A percentile compares a stretch with the other conserved stretches of the same genome.
These are phyloP conservation scores for Penicillium griseofulvum DNA, from an alignment of 2,329 filamentous ascomycete species.

Conservation along the genomic window DNA sequence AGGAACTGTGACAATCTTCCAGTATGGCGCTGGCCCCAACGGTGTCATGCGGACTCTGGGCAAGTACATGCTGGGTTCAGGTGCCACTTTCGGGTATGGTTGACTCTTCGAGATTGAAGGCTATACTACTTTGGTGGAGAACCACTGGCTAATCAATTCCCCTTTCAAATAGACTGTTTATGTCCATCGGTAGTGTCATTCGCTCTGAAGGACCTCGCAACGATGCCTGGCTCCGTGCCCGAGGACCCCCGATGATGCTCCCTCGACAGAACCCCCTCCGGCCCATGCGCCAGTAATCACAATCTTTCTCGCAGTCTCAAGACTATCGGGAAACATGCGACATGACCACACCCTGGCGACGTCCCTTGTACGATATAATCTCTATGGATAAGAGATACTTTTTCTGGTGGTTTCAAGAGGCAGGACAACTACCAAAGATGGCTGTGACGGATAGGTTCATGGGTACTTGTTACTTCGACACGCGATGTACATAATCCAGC, in stretches of 20 bases:
- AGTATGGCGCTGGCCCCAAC: conserved; percentile 88
- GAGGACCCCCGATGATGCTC: conserved; percentile 70
- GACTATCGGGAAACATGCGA: conserved; percentile 20
- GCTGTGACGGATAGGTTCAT: not conserved
- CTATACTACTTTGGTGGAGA: not conserved
- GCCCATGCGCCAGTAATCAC: conserved; percentile 31
- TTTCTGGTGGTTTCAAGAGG: conserved; percentile 14
- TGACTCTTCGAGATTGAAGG: not conserved
- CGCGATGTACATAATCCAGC: conserved; percentile 9
- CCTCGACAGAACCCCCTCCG: conserved; percentile 44
- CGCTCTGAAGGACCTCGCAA: conserved; percentile 82
- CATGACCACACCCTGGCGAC: conserved; percentile 20
- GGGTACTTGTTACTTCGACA: conserved; percentile 2
- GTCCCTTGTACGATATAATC: conserved; percentile 34
- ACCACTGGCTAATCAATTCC: not conserved
- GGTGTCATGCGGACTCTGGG: conserved; percentile 91
- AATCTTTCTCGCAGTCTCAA: conserved; percentile 1
- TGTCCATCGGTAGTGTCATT: conserved; percentile 97
- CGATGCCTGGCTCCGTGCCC: conserved; percentile 71
- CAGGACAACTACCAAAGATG: not conserved
- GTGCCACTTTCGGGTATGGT: conserved; percentile 87
- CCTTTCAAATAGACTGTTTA: conserved; percentile 69
- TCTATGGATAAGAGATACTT: conserved; percentile 11
- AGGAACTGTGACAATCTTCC: conserved; percentile 93
- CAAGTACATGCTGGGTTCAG: conserved; percentile 94